Percentiles rank a stretch among this genome's conserved stretches.
Conservation (phyloP, 768 basidiomycete genomes). For the Collybiopsis luxurians region DNA sequence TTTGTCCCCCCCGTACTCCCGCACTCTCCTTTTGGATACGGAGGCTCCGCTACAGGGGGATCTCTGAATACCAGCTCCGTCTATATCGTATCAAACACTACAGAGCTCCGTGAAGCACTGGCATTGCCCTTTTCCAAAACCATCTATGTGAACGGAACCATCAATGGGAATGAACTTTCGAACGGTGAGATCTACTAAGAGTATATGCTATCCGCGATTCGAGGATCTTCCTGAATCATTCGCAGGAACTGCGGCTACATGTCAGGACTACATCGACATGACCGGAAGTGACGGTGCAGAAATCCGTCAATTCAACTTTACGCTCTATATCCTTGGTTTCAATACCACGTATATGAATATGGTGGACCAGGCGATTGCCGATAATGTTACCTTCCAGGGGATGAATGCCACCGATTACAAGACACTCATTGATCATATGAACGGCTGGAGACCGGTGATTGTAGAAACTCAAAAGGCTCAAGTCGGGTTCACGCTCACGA, state of each 20-base stretch:
- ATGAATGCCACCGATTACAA: constrained; percentile 16
- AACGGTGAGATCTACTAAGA: constrained; percentile 10
- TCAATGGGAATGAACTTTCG: constrained; percentile 14
- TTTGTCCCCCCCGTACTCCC: not conserved
- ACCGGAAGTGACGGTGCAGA: constrained; percentile 12
- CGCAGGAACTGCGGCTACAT: constrained; percentile 8
- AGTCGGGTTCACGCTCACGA: constrained; percentile 13
- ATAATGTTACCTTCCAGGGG: constrained; percentile 16
- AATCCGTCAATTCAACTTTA: constrained; percentile 15
- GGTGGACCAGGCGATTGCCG: constrained; percentile 10
- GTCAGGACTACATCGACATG: constrained; percentile 11
- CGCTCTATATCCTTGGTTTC: constrained; percentile 13
- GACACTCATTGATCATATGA: constrained; percentile 12
- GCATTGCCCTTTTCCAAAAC: constrained; percentile 12
- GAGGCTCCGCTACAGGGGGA: constrained; percentile 11
- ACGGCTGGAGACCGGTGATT: constrained; percentile 14
- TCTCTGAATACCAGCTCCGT: constrained; percentile 8
- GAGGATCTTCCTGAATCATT: not conserved
- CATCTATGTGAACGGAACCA: constrained; percentile 17
- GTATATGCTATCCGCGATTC: not conserved
- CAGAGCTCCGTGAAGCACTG: constrained; percentile 14
- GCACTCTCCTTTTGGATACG: constrained; percentile 14
- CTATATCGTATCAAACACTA: constrained; percentile 13
- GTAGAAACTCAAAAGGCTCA: constrained; percentile 14
- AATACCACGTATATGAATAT: constrained; percentile 14